These are phyloP conservation scores for Tolypocladium endophyticum DNA, from an alignment of 2,329 filamentous ascomycete genomes.

Conservation along the genomic window DNA sequence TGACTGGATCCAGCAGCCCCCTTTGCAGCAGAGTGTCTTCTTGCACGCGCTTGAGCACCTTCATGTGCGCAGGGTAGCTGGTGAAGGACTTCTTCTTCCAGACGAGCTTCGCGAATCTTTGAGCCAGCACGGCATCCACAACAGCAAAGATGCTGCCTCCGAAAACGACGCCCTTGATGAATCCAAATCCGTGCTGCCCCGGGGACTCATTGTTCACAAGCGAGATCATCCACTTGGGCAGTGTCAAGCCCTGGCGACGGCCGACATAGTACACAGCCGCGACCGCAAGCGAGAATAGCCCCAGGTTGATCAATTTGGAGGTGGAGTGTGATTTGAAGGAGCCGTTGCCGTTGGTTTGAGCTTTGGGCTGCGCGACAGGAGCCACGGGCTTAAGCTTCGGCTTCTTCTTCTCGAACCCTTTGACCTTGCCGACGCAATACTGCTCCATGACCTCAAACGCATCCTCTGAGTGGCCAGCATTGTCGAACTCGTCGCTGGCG, in stretches of 20 bases:
- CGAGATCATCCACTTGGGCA: not conserved
- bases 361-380: not conserved
- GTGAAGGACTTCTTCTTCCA: conserved; percentile 13
- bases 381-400: not conserved
- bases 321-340: not conserved
- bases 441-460: conserved; percentile 30
- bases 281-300: conserved; percentile 10
- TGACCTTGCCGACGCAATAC: conserved; percentile 26
- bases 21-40: conserved; percentile 25
- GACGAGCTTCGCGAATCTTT: not conserved
- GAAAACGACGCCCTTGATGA: conserved; percentile 25
- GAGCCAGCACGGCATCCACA: conserved; percentile 16
- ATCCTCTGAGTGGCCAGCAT: conserved; percentile 69
- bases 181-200: conserved; percentile 15
- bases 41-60: conserved; percentile 24
- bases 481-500: conserved; percentile 70
- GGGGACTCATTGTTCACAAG: not conserved
- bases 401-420: conserved; percentile 13
- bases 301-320: conserved; percentile 7
- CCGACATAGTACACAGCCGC: conserved; percentile 10
- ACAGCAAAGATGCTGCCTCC: conserved; percentile 22
- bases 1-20: conserved; percentile 39
- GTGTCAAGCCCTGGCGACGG: not conserved
- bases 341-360: not conserved
- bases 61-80: conserved; percentile 26